phyloP scores from a whole-genome alignment of 1,284 basidiomycete species.

The Boletus sp. region DNA sequence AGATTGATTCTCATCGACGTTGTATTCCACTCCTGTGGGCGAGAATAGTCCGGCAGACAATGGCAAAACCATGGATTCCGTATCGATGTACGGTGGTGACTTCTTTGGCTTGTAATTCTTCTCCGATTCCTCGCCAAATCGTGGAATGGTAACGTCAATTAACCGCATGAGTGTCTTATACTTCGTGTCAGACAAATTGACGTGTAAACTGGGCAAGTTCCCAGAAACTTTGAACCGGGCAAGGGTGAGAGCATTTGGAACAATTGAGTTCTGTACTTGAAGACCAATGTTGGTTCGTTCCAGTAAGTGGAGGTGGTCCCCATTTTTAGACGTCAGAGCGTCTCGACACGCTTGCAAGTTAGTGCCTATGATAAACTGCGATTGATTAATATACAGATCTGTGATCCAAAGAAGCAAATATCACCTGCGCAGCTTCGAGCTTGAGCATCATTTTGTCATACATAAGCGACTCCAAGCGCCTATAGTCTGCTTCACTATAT shows the following conservation, averaged over 20 bases:
- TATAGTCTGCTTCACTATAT: constrained; percentile 89
- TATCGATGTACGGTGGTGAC: constrained; percentile 26
- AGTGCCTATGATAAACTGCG: constrained; percentile 86
- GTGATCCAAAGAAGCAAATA: constrained; percentile 9
- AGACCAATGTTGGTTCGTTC: constrained; percentile 94
- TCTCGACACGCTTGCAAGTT: constrained; percentile 80
- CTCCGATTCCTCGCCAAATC: constrained; percentile 59
- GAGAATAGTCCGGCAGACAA: constrained; percentile 55
- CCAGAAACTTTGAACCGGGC: constrained; percentile 92
- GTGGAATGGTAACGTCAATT: constrained; percentile 88
- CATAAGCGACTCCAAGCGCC: constrained; percentile 89
- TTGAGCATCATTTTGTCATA: constrained; percentile 90
- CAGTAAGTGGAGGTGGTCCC: constrained; percentile 78
- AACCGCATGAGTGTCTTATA: constrained; percentile 94
- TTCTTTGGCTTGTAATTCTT: constrained; percentile 26
- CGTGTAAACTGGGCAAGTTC: constrained; percentile 81
- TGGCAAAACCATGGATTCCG: constrained; percentile 42
- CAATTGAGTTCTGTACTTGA: constrained; percentile 90
- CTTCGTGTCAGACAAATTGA: constrained; percentile 95
- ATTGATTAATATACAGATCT: constrained; percentile 6
- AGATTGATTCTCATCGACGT: constrained; percentile 61
- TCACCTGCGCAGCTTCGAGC: constrained; percentile 88
- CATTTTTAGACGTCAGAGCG: constrained; percentile 60
- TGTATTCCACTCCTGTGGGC: constrained; percentile 56
- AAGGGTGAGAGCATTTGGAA: constrained; percentile 81